These are phyloP conservation scores for Candida insectorum DNA, from an alignment of 805 yeast genomes.

Conservation along the genomic window DNA sequence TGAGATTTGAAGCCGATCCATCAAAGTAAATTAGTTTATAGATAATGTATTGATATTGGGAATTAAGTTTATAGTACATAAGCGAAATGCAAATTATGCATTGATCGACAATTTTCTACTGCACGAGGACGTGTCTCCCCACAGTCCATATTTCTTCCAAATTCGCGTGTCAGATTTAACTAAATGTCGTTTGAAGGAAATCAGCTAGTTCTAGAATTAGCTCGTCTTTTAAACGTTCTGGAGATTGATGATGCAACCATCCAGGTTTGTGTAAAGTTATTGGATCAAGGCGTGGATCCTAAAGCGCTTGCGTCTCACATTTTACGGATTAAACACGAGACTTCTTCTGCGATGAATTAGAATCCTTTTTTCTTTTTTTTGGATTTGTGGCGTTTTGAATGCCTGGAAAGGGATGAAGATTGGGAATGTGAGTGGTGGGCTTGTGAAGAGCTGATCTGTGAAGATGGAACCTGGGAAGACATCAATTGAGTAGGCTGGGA, in stretches of 20 bases:
- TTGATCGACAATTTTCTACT: no score
- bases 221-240: conserved; percentile 20
- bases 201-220: conserved; percentile 18
- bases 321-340: conserved; percentile 23
- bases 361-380: conserved; percentile 44
- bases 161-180: background rate
- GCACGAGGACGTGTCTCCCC: no score
- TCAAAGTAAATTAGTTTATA: conserved; percentile 19
- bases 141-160: background rate
- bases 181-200: no score
- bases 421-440: background rate
- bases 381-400: background rate
- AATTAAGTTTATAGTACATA: no score
- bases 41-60: no score
- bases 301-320: conserved; percentile 24
- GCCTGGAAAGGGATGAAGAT: background rate
- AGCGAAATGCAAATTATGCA: no score
- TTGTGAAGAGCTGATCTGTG: background rate
- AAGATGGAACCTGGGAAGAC: background rate
- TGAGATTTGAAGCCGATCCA: conserved; percentile 70
- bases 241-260: conserved; percentile 26
- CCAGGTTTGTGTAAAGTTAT: conserved; percentile 28
- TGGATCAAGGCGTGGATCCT: conserved; percentile 41
- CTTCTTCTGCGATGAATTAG: conserved; percentile 12
- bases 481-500: background rate